These are phyloP conservation scores for Fraxinus sp. DNA, from an alignment of 305 asterid species.

Conservation along the genomic window DNA sequence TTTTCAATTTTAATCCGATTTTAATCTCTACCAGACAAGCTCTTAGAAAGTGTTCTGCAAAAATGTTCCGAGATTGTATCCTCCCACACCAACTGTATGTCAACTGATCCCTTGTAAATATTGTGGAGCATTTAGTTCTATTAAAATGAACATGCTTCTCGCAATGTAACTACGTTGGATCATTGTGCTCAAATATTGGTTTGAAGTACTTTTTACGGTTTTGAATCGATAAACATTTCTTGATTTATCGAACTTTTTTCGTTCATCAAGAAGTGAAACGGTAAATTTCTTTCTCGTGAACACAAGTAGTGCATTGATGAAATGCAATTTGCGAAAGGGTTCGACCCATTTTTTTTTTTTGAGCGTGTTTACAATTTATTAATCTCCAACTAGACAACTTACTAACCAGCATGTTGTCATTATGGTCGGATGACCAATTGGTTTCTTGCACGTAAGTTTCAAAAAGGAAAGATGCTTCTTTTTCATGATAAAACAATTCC, in stretches of 20 bases:
- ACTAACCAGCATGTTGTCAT: not conserved
- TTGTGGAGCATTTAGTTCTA: not conserved
- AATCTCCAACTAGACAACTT: not conserved
- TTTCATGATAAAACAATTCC: not conserved
- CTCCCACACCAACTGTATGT: not conserved
- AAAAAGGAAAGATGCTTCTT: constrained; percentile 29
- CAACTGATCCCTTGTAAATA: not conserved
- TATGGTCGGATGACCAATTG: constrained; percentile 23
- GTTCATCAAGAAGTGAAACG: not conserved
- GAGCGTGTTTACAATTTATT: not conserved
- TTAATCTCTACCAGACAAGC: too few relatives aligned
- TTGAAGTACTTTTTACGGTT: not conserved
- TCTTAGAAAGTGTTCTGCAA: not conserved
- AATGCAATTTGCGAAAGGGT: not conserved
- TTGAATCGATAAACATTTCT: not conserved
- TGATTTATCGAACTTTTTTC: not conserved
- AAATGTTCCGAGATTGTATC: not conserved
- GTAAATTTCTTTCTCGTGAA: not conserved
- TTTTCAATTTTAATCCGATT: too few relatives aligned
- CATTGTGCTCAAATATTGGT: not conserved
- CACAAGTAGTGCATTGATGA: not conserved
- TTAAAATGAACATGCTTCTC: not conserved
- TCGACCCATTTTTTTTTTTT: not conserved
- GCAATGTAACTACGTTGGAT: not conserved
- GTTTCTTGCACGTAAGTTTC: constrained; percentile 20